Percentiles rank a stretch among this genome's conserved stretches.
phyloP scores from a whole-genome alignment of 108 stramenopile genomes.

The Seminavis robusta region DNA sequence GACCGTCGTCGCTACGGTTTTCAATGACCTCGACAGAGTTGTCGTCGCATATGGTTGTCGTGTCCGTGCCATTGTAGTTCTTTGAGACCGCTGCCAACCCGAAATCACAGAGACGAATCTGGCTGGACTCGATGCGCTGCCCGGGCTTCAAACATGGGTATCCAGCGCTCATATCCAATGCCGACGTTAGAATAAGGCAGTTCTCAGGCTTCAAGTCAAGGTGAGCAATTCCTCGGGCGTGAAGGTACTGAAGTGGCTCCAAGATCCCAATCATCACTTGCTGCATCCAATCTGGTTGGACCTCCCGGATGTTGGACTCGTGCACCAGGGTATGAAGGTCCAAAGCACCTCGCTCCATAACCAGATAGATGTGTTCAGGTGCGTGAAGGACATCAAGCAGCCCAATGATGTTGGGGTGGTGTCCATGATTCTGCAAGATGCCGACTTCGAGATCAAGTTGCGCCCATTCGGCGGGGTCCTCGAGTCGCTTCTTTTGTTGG shows the following conservation, averaged over 20 bases:
- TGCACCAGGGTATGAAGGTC: constrained; percentile 29
- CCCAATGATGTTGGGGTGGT: constrained; percentile 80
- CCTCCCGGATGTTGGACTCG: constrained; percentile 16
- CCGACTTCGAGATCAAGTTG: constrained; percentile 89
- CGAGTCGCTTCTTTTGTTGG: constrained; percentile 84
- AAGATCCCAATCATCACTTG: constrained; percentile 36
- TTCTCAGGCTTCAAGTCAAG: constrained; percentile 60
- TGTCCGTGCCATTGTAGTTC: constrained; percentile 44
- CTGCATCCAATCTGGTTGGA: constrained; percentile 7
- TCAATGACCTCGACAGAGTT: no score
- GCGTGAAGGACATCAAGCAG: constrained; percentile 85
- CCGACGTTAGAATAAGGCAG: constrained; percentile 26
- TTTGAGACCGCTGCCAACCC: constrained; percentile 45
- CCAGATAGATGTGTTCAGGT: constrained; percentile 87
- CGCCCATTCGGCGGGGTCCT: constrained; percentile 80
- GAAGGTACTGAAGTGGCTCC: constrained; percentile 25
- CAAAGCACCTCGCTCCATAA: constrained; percentile 54
- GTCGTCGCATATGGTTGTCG: no score
- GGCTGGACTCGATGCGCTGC: constrained; percentile 4
- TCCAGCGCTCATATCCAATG: constrained; percentile 3
- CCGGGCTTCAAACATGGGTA: no score
- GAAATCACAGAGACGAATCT: constrained; percentile 67
- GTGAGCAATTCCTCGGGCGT: constrained; percentile 29
- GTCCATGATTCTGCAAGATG: constrained; percentile 80
- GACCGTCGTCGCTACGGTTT: no score